These are phyloP conservation scores for Ophiostoma quercus DNA, from an alignment of 2,329 filamentous ascomycete species.

Conservation along the genomic window DNA sequence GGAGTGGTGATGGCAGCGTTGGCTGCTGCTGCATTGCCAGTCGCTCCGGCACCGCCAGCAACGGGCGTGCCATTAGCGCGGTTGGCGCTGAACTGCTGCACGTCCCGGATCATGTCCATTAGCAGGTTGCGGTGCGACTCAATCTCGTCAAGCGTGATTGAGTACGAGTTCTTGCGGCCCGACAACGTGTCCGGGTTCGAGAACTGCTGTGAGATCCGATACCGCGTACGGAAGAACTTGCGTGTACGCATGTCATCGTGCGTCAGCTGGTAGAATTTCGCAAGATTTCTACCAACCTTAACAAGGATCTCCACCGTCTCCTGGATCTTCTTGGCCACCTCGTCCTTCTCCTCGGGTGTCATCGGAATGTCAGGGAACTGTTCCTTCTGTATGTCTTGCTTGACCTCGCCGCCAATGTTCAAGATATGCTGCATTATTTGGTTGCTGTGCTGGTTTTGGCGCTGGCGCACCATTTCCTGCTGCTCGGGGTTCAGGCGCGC, in stretches of 20 bases:
- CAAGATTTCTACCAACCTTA: slow-evolving; percentile 43
- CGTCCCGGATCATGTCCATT: slow-evolving; percentile 49
- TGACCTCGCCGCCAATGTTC: slow-evolving; percentile 33
- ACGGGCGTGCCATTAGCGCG: not conserved
- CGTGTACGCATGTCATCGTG: slow-evolving; percentile 47
- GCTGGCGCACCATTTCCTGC: slow-evolving; percentile 28
- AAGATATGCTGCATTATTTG: slow-evolving; percentile 39
- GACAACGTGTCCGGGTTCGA: slow-evolving; percentile 44
- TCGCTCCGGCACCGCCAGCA: not conserved
- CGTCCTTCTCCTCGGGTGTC: slow-evolving; percentile 41
- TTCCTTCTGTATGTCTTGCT: slow-evolving; percentile 38
- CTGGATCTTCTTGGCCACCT: slow-evolving; percentile 43
- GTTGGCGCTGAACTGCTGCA: not conserved
- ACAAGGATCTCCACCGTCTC: slow-evolving; percentile 40
- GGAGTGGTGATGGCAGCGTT: slow-evolving; percentile 18
- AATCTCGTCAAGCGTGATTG: slow-evolving; percentile 48
- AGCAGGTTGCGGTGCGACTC: slow-evolving; percentile 46
- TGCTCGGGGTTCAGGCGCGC: slow-evolving; percentile 44
- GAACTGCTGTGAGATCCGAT: slow-evolving; percentile 51
- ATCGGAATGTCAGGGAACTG: slow-evolving; percentile 44
- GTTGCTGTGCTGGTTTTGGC: slow-evolving; percentile 28
- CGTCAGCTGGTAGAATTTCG: slow-evolving; percentile 35
- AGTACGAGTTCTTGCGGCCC: slow-evolving; percentile 45
- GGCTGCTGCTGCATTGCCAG: slow-evolving; percentile 16
- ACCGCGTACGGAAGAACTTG: slow-evolving; percentile 51